These are phyloP conservation scores for Lolium rigidum DNA, from an alignment of 176 grass and related monocot genomes.

Conservation along the genomic window DNA sequence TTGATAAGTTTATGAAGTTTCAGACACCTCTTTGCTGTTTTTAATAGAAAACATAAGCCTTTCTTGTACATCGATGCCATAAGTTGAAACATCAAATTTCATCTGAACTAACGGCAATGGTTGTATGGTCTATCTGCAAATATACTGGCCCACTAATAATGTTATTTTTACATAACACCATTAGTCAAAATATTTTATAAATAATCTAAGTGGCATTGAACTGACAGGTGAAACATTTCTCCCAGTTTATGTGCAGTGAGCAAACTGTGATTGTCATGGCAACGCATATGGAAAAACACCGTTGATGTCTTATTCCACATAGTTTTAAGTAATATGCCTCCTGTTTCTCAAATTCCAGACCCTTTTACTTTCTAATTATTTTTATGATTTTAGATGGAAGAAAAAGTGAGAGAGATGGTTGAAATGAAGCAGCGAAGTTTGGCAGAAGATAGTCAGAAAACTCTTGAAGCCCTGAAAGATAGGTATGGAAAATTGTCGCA, in stretches of 20 bases:
- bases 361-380: constrained; percentile 1
- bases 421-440: constrained; percentile 99
- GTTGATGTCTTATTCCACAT: constrained; percentile 9
- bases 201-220: constrained; percentile 6
- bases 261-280: background rate
- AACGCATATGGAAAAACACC: background rate
- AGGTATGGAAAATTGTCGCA: constrained; percentile 61
- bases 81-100: constrained; percentile 13
- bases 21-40: background rate
- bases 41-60: background rate
- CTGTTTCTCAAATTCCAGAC: background rate
- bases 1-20: constrained; percentile 1
- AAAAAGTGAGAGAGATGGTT: constrained; percentile 99
- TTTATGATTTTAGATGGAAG: constrained; percentile 84
- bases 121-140: background rate
- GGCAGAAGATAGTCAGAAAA: constrained; percentile 99
- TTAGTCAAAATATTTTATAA: constrained; percentile 15
- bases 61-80: constrained; percentile 12
- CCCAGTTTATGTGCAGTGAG: background rate
- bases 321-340: background rate
- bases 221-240: background rate
- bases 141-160: constrained; percentile 17
- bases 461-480: constrained; percentile 95
- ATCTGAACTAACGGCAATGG: background rate
- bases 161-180: constrained; percentile 27